phyloP scores from a whole-genome alignment of 2,329 filamentous ascomycete species.

The Sporothrix phasma region DNA sequence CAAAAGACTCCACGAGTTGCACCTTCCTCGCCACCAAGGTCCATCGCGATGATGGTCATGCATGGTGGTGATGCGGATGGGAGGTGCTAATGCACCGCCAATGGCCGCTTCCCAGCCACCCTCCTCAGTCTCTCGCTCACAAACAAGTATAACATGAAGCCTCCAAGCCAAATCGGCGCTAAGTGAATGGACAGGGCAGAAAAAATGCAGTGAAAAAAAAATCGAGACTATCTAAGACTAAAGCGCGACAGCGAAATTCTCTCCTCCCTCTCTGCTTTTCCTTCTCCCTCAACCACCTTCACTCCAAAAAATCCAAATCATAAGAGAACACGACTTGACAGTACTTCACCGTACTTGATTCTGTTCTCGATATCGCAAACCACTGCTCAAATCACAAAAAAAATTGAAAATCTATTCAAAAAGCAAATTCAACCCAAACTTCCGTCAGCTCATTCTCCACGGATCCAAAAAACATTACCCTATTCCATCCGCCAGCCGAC shows the following conservation, averaged over 20 bases:
- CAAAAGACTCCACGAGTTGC: not conserved
- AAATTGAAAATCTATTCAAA: constrained; percentile 47
- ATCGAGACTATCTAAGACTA: constrained; percentile 10
- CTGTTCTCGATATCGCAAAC: constrained; percentile 46
- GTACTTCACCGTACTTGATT: constrained; percentile 49
- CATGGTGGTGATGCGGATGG: not conserved
- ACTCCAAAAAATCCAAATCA: constrained; percentile 30
- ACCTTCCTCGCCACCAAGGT: constrained; percentile 1
- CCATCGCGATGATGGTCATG: not conserved
- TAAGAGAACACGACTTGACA: constrained; percentile 23
- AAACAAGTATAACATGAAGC: constrained; percentile 9
- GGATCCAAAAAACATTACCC: constrained; percentile 17
- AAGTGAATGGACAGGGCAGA: constrained; percentile 8
- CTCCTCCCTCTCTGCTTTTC: constrained; percentile 12
- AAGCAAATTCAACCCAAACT: constrained; percentile 25
- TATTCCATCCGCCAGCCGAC: constrained; percentile 10
- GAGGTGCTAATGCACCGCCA: not conserved
- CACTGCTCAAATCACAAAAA: constrained; percentile 46
- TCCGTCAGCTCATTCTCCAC: constrained; percentile 17
- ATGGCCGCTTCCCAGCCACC: not conserved
- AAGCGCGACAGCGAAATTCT: constrained; percentile 15
- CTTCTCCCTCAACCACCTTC: constrained; percentile 28
- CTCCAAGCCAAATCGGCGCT: constrained; percentile 8
- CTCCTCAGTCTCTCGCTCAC: constrained; percentile 5
- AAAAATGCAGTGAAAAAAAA: constrained; percentile 14